Percentiles rank a stretch among this genome's conserved stretches.
Evolutionary conservation across 257 asterid genomes (phyloP).

Genomic region (Plantago ovata): DNA sequence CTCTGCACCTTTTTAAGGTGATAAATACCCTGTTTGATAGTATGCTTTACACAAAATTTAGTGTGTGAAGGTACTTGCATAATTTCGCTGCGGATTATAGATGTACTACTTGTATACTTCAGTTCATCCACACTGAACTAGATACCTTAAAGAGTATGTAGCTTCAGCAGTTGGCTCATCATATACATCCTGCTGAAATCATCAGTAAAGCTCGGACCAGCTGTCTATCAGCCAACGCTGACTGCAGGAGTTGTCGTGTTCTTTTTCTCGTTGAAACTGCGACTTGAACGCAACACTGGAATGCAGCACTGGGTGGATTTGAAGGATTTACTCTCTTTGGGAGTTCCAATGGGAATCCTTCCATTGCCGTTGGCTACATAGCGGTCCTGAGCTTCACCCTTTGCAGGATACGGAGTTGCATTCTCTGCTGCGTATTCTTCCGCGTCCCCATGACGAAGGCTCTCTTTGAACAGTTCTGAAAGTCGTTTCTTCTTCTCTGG

Average conservation of each 20-base stretch:
- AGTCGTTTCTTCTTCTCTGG: slow-evolving; percentile 49
- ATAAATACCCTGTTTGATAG: slow-evolving; percentile 4
- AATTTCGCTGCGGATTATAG: slow-evolving; percentile 9
- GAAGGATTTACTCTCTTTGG: slow-evolving; percentile 20
- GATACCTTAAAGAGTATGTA: slow-evolving; percentile 1
- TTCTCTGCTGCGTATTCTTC: slow-evolving; percentile 18
- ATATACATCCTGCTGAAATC: slow-evolving; percentile 21
- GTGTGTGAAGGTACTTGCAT: slow-evolving; percentile 17
- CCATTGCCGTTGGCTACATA: slow-evolving; percentile 22
- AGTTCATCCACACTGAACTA: slow-evolving; percentile 22
- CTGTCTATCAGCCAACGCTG: slow-evolving; percentile 17
- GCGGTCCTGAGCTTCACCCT: slow-evolving; percentile 5
- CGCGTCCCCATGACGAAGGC: slow-evolving; percentile 30
- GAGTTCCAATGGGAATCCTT: slow-evolving; percentile 26
- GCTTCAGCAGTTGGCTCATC: slow-evolving; percentile 14
- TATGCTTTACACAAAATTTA: slow-evolving; percentile 11
- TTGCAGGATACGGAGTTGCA: slow-evolving; percentile 19
- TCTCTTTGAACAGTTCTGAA: slow-evolving; percentile 59
- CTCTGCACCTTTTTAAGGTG: neutral
- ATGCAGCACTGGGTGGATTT: slow-evolving; percentile 53
- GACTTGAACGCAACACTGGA: slow-evolving; percentile 49
- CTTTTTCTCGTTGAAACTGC: slow-evolving; percentile 53
- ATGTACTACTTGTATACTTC: slow-evolving; percentile 2
- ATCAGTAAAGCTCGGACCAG: neutral
- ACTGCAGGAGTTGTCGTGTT: slow-evolving; percentile 26